Conservation (phyloP, 768 basidiomycete genomes). For the Cytidiella melzeri region DNA sequence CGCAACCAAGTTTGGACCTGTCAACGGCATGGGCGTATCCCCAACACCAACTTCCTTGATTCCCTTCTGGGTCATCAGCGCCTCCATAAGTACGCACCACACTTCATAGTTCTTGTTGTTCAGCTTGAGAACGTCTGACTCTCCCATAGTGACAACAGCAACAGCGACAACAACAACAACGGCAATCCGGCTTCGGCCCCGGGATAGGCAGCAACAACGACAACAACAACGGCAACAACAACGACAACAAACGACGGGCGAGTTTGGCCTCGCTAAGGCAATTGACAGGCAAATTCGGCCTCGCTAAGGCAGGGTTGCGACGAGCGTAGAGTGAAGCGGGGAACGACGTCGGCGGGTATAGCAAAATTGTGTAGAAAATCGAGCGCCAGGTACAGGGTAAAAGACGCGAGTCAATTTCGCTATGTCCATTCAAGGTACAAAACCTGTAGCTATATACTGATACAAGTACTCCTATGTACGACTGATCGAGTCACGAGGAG, state of each 20-base stretch:
- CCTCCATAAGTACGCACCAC: slow-evolving; percentile 16
- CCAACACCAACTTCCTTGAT: slow-evolving; percentile 13
- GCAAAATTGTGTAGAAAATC: too few species aligned
- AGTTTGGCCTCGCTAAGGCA: background rate
- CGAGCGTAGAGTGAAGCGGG: too few species aligned
- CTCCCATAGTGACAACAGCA: background rate
- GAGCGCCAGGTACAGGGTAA: too few species aligned
- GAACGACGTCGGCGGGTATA: too few species aligned
- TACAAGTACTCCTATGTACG: too few species aligned
- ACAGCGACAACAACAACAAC: background rate
- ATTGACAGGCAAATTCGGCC: background rate
- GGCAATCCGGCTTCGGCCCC: background rate
- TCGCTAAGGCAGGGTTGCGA: background rate
- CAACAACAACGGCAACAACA: background rate
- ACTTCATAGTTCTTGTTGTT: slow-evolving; percentile 17
- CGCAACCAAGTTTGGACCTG: slow-evolving; percentile 2
- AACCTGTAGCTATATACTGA: too few species aligned
- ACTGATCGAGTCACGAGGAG: too few species aligned
- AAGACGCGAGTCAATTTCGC: too few species aligned
- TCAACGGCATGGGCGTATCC: slow-evolving; percentile 1
- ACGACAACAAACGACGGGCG: background rate
- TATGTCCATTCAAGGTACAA: too few species aligned
- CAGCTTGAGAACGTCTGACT: slow-evolving; percentile 6
- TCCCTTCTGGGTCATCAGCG: slow-evolving; percentile 12
- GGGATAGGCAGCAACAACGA: background rate